Evolutionary conservation across 495 filamentous ascomycete species (phyloP).

Genomic region (Aspergillus sparsus): DNA sequence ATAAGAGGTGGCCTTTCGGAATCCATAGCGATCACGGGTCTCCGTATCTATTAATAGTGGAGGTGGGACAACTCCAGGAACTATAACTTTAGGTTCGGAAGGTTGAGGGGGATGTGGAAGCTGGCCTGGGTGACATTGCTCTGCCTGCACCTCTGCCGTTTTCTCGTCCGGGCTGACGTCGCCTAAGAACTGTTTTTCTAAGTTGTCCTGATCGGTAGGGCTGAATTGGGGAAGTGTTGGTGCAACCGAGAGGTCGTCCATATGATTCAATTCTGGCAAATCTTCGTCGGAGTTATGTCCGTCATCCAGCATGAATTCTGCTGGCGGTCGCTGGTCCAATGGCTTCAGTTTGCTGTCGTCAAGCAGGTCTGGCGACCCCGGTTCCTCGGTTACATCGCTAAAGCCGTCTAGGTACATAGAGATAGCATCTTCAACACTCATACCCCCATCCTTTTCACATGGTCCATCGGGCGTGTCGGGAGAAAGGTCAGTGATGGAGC

Average conservation of each 20-base stretch:
- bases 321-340: slow-evolving; percentile 33
- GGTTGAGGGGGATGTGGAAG: slow-evolving; percentile 25
- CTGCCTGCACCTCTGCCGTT: slow-evolving; percentile 20
- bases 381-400: slow-evolving; percentile 55
- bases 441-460: slow-evolving; percentile 64
- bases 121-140: slow-evolving; percentile 26
- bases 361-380: slow-evolving; percentile 35
- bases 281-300: slow-evolving; percentile 25
- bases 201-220: slow-evolving; percentile 21
- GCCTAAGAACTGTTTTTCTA: slow-evolving; percentile 18
- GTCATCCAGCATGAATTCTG: slow-evolving; percentile 32
- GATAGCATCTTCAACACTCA: slow-evolving; percentile 90
- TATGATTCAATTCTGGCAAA: slow-evolving; percentile 23
- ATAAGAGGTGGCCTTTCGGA: slow-evolving; percentile 83
- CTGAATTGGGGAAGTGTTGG: slow-evolving; percentile 30
- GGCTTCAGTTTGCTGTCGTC: slow-evolving; percentile 37
- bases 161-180: slow-evolving; percentile 11
- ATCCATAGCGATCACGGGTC: slow-evolving; percentile 82
- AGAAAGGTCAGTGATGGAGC: slow-evolving; percentile 68
- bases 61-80: slow-evolving; percentile 45
- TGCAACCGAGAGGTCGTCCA: slow-evolving; percentile 30
- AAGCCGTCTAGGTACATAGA: slow-evolving; percentile 90
- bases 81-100: slow-evolving; percentile 43
- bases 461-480: slow-evolving; percentile 57
- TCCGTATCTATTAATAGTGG: slow-evolving; percentile 35